These are phyloP conservation scores for Penicillium fuscoglaucum DNA, from an alignment of 2,329 filamentous ascomycete species.

Conservation along the genomic window DNA sequence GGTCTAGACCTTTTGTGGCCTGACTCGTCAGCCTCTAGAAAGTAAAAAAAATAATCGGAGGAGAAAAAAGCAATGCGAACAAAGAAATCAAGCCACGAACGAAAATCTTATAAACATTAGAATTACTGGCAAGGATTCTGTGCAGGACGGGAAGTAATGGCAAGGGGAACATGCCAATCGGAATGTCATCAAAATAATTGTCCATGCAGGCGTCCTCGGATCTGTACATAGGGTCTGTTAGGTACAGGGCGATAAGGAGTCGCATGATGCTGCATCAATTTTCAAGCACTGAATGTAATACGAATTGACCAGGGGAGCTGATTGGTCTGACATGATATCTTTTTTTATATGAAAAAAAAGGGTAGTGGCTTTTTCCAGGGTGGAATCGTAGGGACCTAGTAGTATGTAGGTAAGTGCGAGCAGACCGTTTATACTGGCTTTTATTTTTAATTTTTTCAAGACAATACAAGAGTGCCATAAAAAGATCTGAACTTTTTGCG, in stretches of 20 bases:
- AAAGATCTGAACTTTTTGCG: conserved; percentile 24
- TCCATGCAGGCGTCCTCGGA: conserved; percentile 11
- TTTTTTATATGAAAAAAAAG: not conserved
- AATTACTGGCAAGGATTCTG: conserved; percentile 2
- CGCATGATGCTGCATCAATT: conserved; percentile 9
- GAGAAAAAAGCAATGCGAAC: conserved; percentile 1
- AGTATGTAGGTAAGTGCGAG: not conserved
- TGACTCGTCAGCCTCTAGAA: conserved; percentile 8
- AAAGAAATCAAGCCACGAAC: conserved; percentile 3
- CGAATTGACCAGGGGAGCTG: conserved; percentile 1
- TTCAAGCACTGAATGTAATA: conserved; percentile 1
- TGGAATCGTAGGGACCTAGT: not conserved
- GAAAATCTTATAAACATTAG: conserved; percentile 1
- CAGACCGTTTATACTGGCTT: not conserved
- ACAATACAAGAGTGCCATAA: conserved; percentile 4
- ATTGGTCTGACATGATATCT: conserved; percentile 14
- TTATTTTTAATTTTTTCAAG: not conserved
- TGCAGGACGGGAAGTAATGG: conserved; percentile 14
- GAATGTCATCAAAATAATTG: conserved; percentile 4
- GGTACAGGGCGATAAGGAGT: conserved; percentile 10
- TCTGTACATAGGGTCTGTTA: not conserved
- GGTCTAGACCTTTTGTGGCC: conserved; percentile 5
- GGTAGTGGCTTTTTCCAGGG: conserved; percentile 10
- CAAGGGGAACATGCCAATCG: conserved; percentile 15
- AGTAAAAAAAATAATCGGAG: not conserved